Percentiles rank a stretch among this genome's conserved stretches.
These are phyloP conservation scores for Gossypium rotundifolium DNA, from an alignment of 345 rosid species.

Conservation along the genomic window DNA sequence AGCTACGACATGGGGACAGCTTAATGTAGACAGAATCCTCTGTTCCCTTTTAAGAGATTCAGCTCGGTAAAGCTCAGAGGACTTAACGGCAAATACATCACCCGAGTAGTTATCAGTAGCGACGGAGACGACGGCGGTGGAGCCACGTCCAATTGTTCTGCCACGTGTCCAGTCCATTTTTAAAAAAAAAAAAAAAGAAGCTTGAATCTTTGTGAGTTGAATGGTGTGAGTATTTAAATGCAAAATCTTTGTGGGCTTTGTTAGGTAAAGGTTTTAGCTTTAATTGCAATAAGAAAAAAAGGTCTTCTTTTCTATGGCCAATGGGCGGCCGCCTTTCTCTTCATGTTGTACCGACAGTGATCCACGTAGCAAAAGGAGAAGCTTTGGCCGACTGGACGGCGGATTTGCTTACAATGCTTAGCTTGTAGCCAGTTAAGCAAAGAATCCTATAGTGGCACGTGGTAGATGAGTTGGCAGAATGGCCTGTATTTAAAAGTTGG, in stretches of 20 bases:
- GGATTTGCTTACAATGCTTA: background rate
- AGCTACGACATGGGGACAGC: conserved; percentile 53
- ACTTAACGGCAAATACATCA: conserved; percentile 48
- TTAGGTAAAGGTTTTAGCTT: conserved; percentile 17
- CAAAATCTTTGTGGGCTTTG: background rate
- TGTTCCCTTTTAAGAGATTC: conserved; percentile 36
- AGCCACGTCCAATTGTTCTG: conserved; percentile 44
- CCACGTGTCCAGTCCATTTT: conserved; percentile 58
- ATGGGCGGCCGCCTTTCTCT: conserved; percentile 41
- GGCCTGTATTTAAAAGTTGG: background rate
- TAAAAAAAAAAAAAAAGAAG: background rate
- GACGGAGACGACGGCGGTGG: conserved; percentile 45
- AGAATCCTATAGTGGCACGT: conserved; percentile 16
- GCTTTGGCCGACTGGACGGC: conserved; percentile 19
- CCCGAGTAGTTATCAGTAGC: conserved; percentile 26
- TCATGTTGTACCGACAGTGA: background rate
- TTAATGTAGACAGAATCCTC: conserved; percentile 27
- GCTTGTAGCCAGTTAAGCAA: background rate
- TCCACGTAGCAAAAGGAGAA: conserved; percentile 31
- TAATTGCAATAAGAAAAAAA: conserved; percentile 13
- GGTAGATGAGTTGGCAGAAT: background rate
- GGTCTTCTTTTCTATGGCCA: conserved; percentile 5
- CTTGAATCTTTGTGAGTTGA: background rate
- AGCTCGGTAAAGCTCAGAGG: conserved; percentile 34
- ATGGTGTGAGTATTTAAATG: background rate